A percentile compares a stretch with the other conserved stretches of the same genome.
These are phyloP conservation scores for Paraconiothyrium sp. DNA, from an alignment of 2,329 filamentous ascomycete genomes.

Conservation along the genomic window DNA sequence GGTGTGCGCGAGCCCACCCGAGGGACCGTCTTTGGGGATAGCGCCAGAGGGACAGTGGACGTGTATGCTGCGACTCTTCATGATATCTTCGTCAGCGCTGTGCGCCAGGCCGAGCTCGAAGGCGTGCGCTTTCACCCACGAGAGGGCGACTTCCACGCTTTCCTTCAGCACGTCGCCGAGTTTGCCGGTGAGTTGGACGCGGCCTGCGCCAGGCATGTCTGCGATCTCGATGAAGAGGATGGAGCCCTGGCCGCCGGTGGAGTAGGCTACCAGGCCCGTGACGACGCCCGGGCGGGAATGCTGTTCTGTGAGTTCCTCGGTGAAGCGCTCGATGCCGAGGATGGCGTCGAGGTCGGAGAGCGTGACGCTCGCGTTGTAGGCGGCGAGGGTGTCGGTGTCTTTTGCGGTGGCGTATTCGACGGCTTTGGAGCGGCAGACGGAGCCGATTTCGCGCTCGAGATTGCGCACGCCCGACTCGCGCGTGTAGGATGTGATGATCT, in stretches of 20 bases:
- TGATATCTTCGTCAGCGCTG: conserved; percentile 85
- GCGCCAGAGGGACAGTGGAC: conserved; percentile 96
- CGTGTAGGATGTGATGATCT: conserved; percentile 96
- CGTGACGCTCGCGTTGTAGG: conserved; percentile 78
- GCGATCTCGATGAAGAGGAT: conserved; percentile 99
- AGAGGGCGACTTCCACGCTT: conserved; percentile 92
- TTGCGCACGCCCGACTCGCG: conserved; percentile 96
- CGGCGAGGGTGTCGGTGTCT: conserved; percentile 70
- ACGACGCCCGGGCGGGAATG: conserved; percentile 85
- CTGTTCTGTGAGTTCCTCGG: conserved; percentile 94
- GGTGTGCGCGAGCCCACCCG: conserved; percentile 90
- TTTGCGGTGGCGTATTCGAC: conserved; percentile 93
- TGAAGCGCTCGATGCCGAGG: conserved; percentile 90
- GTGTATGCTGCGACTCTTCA: conserved; percentile 93
- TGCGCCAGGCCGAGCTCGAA: conserved; percentile 84
- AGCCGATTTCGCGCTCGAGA: conserved; percentile 92
- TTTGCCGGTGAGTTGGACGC: conserved; percentile 94
- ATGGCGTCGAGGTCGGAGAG: conserved; percentile 88
- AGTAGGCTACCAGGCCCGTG: conserved; percentile 95
- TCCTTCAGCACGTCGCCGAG: conserved; percentile 97
- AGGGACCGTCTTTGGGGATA: conserved; percentile 89
- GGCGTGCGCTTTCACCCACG: conserved; percentile 96
- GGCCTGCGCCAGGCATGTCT: conserved; percentile 92
- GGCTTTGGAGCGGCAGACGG: conserved; percentile 84
- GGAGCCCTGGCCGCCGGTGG: conserved; percentile 88